Conservation (phyloP, 352 stramenopile species). For the Hyphochytrium catenoides region DNA sequence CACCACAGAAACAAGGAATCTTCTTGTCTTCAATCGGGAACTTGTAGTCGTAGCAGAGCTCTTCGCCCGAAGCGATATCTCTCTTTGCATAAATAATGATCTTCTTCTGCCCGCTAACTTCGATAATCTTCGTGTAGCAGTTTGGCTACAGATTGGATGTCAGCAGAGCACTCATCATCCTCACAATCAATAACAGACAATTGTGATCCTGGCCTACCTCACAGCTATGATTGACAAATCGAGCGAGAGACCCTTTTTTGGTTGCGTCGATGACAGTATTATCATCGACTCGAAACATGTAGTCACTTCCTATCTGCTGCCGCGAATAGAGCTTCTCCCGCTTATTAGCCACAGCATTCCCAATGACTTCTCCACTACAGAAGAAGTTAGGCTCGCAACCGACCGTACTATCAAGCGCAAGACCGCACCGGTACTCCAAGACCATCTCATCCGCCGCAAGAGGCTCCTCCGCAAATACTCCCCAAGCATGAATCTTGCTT, state of each 20-base stretch:
- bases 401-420: slow-evolving; percentile 9
- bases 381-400: slow-evolving; percentile 12
- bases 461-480: slow-evolving; percentile 78
- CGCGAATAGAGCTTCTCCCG: slow-evolving; percentile 42
- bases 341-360: slow-evolving; percentile 68
- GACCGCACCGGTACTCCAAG: slow-evolving; percentile 80
- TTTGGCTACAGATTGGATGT: slow-evolving; percentile 59
- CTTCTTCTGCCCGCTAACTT: slow-evolving; percentile 74
- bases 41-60: slow-evolving; percentile 92
- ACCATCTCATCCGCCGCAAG: slow-evolving; percentile 81
- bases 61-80: slow-evolving; percentile 67
- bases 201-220: slow-evolving; percentile 15
- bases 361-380: slow-evolving; percentile 76
- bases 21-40: slow-evolving; percentile 87
- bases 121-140: slow-evolving; percentile 58
- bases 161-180: neutral
- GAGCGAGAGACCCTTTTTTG: slow-evolving; percentile 68
- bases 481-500: slow-evolving; percentile 85
- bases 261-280: slow-evolving; percentile 85
- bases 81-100: slow-evolving; percentile 84
- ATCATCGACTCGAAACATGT: slow-evolving; percentile 90
- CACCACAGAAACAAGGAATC: slow-evolving; percentile 74
- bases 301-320: slow-evolving; percentile 73
- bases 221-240: slow-evolving; percentile 92
- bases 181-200: too few relatives aligned